These are phyloP conservation scores for Yueomyces sp. DNA, from an alignment of 805 yeast species.

Conservation along the genomic window DNA sequence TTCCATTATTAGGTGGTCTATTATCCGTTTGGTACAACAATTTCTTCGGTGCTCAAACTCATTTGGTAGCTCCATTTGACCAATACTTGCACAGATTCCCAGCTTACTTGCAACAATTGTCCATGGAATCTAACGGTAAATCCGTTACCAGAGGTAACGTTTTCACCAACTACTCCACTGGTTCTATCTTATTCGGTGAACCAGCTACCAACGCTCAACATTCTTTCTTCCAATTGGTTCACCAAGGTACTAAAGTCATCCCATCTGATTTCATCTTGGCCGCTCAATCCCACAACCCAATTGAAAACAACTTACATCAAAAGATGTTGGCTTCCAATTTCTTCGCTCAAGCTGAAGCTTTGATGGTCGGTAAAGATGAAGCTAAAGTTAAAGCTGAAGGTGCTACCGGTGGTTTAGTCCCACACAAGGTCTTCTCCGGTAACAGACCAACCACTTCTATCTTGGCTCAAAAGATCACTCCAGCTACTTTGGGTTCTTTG, in stretches of 20 bases:
- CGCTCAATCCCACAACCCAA: slow-evolving; percentile 96
- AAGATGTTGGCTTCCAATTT: slow-evolving; percentile 97
- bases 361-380: slow-evolving; percentile 89
- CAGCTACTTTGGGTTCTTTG: slow-evolving; percentile 89
- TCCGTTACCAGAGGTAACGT: slow-evolving; percentile 86
- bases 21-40: slow-evolving; percentile 97
- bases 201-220: slow-evolving; percentile 99
- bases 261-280: slow-evolving; percentile 96
- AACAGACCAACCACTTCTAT: slow-evolving; percentile 99
- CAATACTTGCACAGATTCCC: slow-evolving; percentile 99
- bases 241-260: slow-evolving; percentile 95
- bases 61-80: slow-evolving; percentile 95
- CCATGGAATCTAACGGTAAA: slow-evolving; percentile 99
- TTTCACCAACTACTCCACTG: slow-evolving; percentile 90
- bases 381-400: slow-evolving; percentile 81
- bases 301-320: slow-evolving; percentile 88
- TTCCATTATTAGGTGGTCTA: slow-evolving; percentile 87
- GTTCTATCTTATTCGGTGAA: slow-evolving; percentile 92
- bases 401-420: slow-evolving; percentile 70
- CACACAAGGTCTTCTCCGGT: slow-evolving; percentile 95
- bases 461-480: slow-evolving; percentile 89
- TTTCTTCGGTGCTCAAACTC: slow-evolving; percentile 96
- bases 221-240: slow-evolving; percentile 98
- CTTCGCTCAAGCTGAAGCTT: slow-evolving; percentile 96
- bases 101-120: slow-evolving; percentile 95